Percentiles rank a stretch among this genome's conserved stretches.
phyloP scores from a whole-genome alignment of 1,284 basidiomycete species.

The Leccinum ambiguum region DNA sequence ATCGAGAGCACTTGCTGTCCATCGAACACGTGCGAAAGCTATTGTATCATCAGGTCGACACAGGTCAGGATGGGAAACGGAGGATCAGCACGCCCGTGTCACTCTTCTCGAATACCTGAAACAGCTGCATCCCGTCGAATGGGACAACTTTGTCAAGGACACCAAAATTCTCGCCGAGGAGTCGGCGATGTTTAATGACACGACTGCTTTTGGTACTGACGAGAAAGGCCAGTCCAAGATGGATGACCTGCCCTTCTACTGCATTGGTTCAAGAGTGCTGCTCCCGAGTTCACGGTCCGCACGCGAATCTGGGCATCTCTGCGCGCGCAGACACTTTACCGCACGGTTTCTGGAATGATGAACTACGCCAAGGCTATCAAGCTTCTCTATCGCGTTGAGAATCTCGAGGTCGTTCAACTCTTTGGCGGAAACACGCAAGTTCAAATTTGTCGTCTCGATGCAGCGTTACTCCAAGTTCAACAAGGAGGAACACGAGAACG shows the following conservation, averaged over 20 bases:
- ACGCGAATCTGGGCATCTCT: conserved; percentile 99
- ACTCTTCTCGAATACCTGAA: conserved; percentile 97
- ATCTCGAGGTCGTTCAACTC: conserved; percentile 96
- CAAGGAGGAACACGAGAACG: conserved; percentile 99
- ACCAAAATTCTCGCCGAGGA: conserved; percentile 99
- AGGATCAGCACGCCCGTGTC: conserved; percentile 93
- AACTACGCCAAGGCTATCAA: conserved; percentile 99
- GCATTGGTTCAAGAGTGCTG: conserved; percentile 98
- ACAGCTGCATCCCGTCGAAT: conserved; percentile 96
- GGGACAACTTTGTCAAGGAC: conserved; percentile 99
- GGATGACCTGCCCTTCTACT: conserved; percentile 97
- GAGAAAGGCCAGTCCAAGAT: conserved; percentile 87
- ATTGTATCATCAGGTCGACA: conserved; percentile 92
- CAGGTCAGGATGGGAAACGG: conserved; percentile 78
- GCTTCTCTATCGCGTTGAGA: conserved; percentile 98
- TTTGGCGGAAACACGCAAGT: conserved; percentile 99
- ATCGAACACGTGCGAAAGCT: conserved; percentile 95
- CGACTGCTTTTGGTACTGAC: conserved; percentile 78
- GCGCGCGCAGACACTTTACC: conserved; percentile 96
- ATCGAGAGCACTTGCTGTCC: conserved; percentile 93
- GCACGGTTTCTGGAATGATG: conserved; percentile 99
- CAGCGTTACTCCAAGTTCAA: conserved; percentile 99
- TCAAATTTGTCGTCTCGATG: conserved; percentile 99
- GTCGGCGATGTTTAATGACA: conserved; percentile 82
- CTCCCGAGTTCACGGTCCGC: conserved; percentile 96